phyloP scores from a whole-genome alignment of 1,284 basidiomycete genomes.

The Ceratobasidium sp. region DNA sequence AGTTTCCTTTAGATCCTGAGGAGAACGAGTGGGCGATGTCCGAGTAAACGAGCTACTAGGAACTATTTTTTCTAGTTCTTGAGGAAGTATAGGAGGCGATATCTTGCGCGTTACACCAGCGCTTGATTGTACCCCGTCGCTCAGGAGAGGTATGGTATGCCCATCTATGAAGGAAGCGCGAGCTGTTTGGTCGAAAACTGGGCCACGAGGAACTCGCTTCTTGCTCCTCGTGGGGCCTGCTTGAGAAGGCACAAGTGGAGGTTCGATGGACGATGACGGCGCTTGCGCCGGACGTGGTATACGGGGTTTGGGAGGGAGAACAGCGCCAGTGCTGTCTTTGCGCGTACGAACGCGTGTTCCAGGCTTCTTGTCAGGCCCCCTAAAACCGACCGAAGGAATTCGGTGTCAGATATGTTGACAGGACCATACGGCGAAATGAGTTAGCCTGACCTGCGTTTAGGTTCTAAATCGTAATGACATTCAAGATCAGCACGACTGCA shows the following conservation, averaged over 20 bases:
- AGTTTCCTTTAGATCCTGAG: background rate
- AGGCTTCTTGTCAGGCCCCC: constrained; percentile 43
- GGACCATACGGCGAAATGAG: constrained; percentile 14
- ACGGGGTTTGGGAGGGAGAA: constrained; percentile 11
- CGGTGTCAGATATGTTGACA: background rate
- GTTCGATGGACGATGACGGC: background rate
- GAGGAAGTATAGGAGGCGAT: constrained; percentile 27
- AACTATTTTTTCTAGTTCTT: background rate
- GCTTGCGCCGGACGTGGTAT: constrained; percentile 25
- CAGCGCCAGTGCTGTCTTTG: constrained; percentile 20
- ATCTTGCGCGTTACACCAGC: background rate
- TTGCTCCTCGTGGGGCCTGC: constrained; percentile 30
- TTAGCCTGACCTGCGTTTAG: constrained; percentile 35
- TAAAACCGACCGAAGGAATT: constrained; percentile 1
- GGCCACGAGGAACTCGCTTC: constrained; percentile 20
- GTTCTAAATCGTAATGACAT: constrained; percentile 38
- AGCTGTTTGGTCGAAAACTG: constrained; percentile 6
- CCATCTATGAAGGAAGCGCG: background rate
- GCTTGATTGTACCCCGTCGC: background rate
- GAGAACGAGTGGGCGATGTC: background rate
- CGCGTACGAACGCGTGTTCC: constrained; percentile 41
- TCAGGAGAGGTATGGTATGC: background rate
- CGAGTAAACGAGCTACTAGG: background rate
- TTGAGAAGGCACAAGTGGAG: constrained; percentile 36
- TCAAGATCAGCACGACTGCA: constrained; percentile 29